phyloP scores from a whole-genome alignment of 305 asterid genomes.

The Fraxinus sp. region DNA sequence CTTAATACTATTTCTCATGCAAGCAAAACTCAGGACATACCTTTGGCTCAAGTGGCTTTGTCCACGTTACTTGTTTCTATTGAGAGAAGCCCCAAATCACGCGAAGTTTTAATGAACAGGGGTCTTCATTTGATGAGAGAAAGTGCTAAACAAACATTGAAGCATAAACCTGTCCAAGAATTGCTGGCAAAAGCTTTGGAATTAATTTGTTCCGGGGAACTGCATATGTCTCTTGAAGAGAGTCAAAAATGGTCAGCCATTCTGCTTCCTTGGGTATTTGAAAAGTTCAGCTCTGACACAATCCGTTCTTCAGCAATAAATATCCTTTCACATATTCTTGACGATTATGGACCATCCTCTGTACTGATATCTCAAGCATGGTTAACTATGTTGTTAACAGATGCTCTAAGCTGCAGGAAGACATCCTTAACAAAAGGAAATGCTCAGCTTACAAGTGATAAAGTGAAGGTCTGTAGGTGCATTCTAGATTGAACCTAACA shows the following conservation, averaged over 20 bases:
- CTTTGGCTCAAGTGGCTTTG: slow-evolving; percentile 78
- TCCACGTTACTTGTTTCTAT: slow-evolving; percentile 81
- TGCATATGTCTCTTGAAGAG: slow-evolving; percentile 92
- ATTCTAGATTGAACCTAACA: background rate
- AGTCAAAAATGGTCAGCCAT: slow-evolving; percentile 91
- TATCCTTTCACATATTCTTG: slow-evolving; percentile 84
- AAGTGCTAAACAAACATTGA: slow-evolving; percentile 65
- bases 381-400: slow-evolving; percentile 73
- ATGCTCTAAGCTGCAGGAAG: slow-evolving; percentile 64
- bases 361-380: slow-evolving; percentile 95
- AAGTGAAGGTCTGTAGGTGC: slow-evolving; percentile 71
- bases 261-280: slow-evolving; percentile 85
- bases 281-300: slow-evolving; percentile 59
- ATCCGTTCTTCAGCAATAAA: slow-evolving; percentile 74
- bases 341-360: slow-evolving; percentile 93
- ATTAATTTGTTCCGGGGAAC: slow-evolving; percentile 59
- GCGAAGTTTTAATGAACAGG: slow-evolving; percentile 70
- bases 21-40: slow-evolving; percentile 74
- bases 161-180: slow-evolving; percentile 75
- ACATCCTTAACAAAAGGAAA: slow-evolving; percentile 53
- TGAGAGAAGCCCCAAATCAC: slow-evolving; percentile 75
- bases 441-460: slow-evolving; percentile 56
- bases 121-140: slow-evolving; percentile 91
- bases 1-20: slow-evolving; percentile 89
- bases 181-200: slow-evolving; percentile 88